Base-by-base conservation (phyloP, 1,284 basidiomycete genomes). In the Quambalaria eucalypti region DNA sequence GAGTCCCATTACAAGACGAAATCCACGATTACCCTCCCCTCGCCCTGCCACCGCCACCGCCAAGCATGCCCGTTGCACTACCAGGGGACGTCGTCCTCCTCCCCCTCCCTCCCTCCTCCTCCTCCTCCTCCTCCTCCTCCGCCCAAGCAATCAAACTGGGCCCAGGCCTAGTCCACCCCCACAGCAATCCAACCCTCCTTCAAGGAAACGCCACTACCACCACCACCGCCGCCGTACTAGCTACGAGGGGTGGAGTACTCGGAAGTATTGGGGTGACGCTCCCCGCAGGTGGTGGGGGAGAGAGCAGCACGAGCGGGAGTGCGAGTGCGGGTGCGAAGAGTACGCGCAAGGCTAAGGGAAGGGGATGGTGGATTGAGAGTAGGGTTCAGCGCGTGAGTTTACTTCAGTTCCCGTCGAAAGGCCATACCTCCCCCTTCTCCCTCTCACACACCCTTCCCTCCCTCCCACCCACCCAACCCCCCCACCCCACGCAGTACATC, bases 401-500 rank as follows among this genome's bases (percentile, higher is more conserved):
- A n/a, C n/a, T n/a, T n/a, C n/a, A n/a, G n/a, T n/a, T n/a, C n/a
- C 9, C 31, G n/a, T 36, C 31, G 31, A 8, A n/a, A 36, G 8
- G 9, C 9, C 31, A 8, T 9, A n/a, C 31, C 9, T 8, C n/a
- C 9, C n/a, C 31, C 9, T n/a, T 9, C n/a, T 9, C 31, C 9
- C 31, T 9, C n/a, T n/a, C n/a, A n/a, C 42, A 26, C 25, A 16
- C 42, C 25, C n/a, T 46, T 46, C 25, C n/a, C 6, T 46, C 6
- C 25, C 42, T 23, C n/a, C n/a, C 42, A 6, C 3, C 39, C 7
- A 12, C 19, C 42, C 19, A 6, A 39, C 36, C 25, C 42, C 16
- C 16, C 31, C 31, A 33, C 31, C 30, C 30, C 25, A 31, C 49
- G 42, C 52, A 66, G 57, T 75, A 75, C 51, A 50, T 66, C 7